phyloP scores from a whole-genome alignment of 148 eudicot genomes.

The Nepenthes mirabilis region DNA sequence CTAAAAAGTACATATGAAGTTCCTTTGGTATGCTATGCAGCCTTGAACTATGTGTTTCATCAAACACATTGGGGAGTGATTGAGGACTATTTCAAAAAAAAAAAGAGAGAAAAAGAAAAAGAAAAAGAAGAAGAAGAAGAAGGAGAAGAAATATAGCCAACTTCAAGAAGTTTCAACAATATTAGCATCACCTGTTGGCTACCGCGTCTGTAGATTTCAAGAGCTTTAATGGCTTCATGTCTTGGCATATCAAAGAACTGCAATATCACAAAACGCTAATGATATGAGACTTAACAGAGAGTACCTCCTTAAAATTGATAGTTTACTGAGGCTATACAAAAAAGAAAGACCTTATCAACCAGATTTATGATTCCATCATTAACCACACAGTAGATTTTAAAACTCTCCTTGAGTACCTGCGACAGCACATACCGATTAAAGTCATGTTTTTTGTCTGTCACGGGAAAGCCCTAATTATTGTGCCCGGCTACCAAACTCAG shows the following conservation, averaged over 20 bases:
- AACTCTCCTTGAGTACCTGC: constrained; percentile 94
- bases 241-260: constrained; percentile 99
- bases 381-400: constrained; percentile 86
- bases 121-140: neutral
- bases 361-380: constrained; percentile 97
- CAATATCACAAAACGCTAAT: constrained; percentile 4
- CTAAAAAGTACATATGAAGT: neutral
- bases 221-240: constrained; percentile 92
- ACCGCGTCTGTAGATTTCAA: constrained; percentile 87
- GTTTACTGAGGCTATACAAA: too few species aligned
- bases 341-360: constrained; percentile 65
- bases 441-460: too few species aligned
- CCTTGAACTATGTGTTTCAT: too few species aligned
- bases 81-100: neutral
- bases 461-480: neutral
- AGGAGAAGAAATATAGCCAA: too few species aligned
- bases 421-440: neutral
- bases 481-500: too few species aligned
- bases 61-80: too few species aligned
- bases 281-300: too few species aligned
- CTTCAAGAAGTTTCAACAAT: neutral
- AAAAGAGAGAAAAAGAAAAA: neutral
- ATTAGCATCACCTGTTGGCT: constrained; percentile 72
- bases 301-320: too few species aligned
- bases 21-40: too few species aligned